phyloP scores from a whole-genome alignment of 805 yeast species.

The Candida silvicultrix region DNA sequence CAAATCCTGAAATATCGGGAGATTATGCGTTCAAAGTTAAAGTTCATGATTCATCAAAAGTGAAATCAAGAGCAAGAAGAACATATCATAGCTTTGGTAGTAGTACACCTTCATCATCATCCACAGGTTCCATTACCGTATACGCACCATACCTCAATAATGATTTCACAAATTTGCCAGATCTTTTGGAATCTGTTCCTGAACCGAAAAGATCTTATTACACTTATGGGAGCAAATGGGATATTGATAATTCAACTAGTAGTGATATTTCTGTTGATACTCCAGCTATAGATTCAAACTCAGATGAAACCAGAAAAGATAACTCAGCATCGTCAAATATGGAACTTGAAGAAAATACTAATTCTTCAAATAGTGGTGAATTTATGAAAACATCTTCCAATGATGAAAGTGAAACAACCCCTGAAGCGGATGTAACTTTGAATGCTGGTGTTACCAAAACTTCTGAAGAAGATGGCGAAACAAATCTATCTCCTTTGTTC shows the following conservation, averaged over 20 bases:
- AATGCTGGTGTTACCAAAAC: neutral
- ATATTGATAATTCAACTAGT: slow-evolving; percentile 8
- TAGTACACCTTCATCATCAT: neutral
- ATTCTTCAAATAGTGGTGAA: neutral
- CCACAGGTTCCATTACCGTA: neutral
- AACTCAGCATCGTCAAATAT: neutral
- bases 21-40: slow-evolving; percentile 44
- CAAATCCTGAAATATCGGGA: slow-evolving; percentile 45
- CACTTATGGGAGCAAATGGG: slow-evolving; percentile 20
- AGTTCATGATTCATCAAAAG: slow-evolving; percentile 24
- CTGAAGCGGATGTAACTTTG: slow-evolving; percentile 2
- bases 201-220: slow-evolving; percentile 25
- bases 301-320: neutral
- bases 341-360: neutral
- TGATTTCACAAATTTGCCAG: slow-evolving; percentile 35
- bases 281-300: neutral
- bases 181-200: slow-evolving; percentile 25
- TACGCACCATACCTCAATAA: slow-evolving; percentile 10
- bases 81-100: slow-evolving; percentile 6
- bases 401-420: slow-evolving; percentile 2
- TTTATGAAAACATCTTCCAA: neutral
- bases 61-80: slow-evolving; percentile 14
- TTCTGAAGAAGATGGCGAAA: neutral
- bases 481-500: neutral
- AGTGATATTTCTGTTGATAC: slow-evolving; percentile 1